Evolutionary conservation across 192 early-diverging fungal species (phyloP).

Genomic region (Podochytrium sp.): DNA sequence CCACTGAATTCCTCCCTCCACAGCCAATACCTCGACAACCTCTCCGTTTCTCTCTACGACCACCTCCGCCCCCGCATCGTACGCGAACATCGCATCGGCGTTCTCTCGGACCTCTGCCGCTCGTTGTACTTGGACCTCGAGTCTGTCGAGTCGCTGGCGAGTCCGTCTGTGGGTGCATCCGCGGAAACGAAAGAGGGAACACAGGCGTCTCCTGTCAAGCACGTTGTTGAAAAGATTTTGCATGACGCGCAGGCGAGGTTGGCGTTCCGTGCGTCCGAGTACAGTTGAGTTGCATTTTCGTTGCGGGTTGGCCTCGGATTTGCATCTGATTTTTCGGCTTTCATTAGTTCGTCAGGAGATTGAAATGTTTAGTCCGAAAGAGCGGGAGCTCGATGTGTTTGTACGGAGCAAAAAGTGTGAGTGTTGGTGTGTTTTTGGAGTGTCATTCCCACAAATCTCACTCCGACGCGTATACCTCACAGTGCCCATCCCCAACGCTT

Average conservation of each 20-base stretch:
- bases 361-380: conserved; percentile 71
- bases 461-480: not conserved
- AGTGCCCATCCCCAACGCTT: conserved; percentile 32
- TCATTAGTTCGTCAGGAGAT: conserved; percentile 73
- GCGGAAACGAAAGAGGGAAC: not conserved
- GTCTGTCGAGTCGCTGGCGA: conserved; percentile 33
- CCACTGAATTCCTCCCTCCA: not conserved
- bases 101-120: conserved; percentile 81
- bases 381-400: conserved; percentile 67
- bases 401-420: conserved; percentile 44
- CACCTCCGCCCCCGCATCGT: conserved; percentile 87
- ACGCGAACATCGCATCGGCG: conserved; percentile 79
- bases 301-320: not conserved
- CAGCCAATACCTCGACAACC: conserved; percentile 75
- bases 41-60: conserved; percentile 79
- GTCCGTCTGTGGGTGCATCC: not conserved
- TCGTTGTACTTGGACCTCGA: conserved; percentile 64
- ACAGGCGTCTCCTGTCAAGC: conserved; percentile 27
- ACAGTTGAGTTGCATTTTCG: conserved; percentile 12
- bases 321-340: conserved; percentile 53
- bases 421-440: not conserved
- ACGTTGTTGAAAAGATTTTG: conserved; percentile 80
- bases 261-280: conserved; percentile 73
- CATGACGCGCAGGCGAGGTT: conserved; percentile 89
- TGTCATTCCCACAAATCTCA: not conserved